Evolutionary conservation across 2,329 filamentous ascomycete genomes (phyloP).

Genomic region (Coniochaeta prunicola): DNA sequence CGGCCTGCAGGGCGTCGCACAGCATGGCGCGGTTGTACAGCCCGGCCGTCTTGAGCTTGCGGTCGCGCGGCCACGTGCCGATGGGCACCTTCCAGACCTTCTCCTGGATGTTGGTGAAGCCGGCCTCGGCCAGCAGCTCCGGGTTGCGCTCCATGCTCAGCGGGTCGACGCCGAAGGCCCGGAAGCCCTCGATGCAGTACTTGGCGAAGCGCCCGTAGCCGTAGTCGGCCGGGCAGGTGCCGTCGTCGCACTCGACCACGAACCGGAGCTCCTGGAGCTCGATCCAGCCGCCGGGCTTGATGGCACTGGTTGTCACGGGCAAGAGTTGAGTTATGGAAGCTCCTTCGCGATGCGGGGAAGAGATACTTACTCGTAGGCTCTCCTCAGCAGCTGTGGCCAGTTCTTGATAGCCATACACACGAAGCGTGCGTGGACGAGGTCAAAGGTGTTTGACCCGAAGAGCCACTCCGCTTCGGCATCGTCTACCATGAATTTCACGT

Average conservation of each 20-base stretch:
- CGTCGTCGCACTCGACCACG: conserved; percentile 17
- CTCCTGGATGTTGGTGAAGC: conserved; percentile 32
- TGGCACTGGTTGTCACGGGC: neutral
- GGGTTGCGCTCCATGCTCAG: conserved; percentile 14
- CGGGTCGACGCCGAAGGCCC: conserved; percentile 22
- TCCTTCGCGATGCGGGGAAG: conserved; percentile 12
- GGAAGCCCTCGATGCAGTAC: conserved; percentile 13
- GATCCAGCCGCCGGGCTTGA: conserved; percentile 22
- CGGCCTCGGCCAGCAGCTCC: conserved; percentile 20
- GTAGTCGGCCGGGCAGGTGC: conserved; percentile 17
- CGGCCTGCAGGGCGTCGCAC: conserved; percentile 30
- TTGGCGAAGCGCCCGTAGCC: conserved; percentile 20
- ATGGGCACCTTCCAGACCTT: conserved; percentile 36
- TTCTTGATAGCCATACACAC: conserved; percentile 36
- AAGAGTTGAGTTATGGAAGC: neutral
- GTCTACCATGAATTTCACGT: conserved; percentile 31
- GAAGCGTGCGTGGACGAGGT: conserved; percentile 22
- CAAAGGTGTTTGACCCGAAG: conserved; percentile 12
- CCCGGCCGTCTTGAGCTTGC: conserved; percentile 19
- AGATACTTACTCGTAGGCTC: conserved; percentile 21
- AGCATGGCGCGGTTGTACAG: conserved; percentile 12
- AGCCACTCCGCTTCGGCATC: conserved; percentile 25
- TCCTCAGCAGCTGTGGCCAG: conserved; percentile 35
- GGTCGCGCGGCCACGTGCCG: conserved; percentile 39
- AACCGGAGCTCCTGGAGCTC: conserved; percentile 21